Evolutionary conservation across 805 yeast species (phyloP).

Genomic region (Myxozyma nipponensis): DNA sequence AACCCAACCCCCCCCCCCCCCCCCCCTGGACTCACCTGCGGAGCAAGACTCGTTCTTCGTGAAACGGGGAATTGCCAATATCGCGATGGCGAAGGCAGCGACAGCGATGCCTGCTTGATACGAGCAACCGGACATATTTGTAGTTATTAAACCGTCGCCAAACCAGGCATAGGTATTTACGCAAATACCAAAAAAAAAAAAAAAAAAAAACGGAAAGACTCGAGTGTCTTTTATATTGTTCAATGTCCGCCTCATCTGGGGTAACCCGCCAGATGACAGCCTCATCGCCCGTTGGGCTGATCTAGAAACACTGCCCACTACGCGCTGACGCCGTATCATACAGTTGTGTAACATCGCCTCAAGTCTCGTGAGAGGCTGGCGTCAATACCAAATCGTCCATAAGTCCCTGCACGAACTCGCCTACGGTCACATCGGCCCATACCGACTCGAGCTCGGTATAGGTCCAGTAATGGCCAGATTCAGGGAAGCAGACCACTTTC

Average conservation of each 20-base stretch:
- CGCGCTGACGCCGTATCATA: not conserved
- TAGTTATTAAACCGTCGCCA: too few relatives aligned
- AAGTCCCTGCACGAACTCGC: slow-evolving; percentile 6
- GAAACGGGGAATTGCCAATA: too few relatives aligned
- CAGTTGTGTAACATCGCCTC: not conserved
- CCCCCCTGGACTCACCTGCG: too few relatives aligned
- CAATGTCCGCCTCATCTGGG: not conserved
- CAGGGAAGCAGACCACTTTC: slow-evolving; percentile 6
- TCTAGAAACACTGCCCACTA: not conserved
- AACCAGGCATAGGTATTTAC: too few relatives aligned
- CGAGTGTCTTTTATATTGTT: not conserved
- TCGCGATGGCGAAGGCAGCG: too few relatives aligned
- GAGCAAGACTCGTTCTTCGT: too few relatives aligned
- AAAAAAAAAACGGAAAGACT: too few relatives aligned
- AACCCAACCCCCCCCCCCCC: too few relatives aligned
- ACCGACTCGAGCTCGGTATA: slow-evolving; percentile 7
- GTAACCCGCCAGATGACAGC: not conserved
- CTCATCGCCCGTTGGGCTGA: not conserved
- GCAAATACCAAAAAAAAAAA: too few relatives aligned
- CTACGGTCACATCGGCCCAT: slow-evolving; percentile 8
- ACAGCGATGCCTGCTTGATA: too few relatives aligned
- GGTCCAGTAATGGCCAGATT: slow-evolving; percentile 15
- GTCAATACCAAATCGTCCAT: slow-evolving; percentile 2
- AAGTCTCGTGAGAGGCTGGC: not conserved
- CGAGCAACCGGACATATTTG: too few relatives aligned